Conservation (phyloP, 2,329 filamentous ascomycete species). For the Cercospora sp. region DNA sequence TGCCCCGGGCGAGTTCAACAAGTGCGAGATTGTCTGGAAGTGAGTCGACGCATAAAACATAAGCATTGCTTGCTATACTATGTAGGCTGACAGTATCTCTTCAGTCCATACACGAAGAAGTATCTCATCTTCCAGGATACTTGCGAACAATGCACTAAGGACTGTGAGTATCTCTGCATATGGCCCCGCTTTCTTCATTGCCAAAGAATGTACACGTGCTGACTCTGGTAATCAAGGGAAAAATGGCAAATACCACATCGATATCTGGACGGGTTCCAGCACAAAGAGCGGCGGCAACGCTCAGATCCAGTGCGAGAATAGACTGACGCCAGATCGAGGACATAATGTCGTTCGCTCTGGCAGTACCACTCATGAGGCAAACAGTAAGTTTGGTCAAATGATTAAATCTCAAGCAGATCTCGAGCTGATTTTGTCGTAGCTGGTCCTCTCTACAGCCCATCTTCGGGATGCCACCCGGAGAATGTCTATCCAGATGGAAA, state of each 20-base stretch:
- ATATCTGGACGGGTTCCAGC: neutral
- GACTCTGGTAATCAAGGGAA: neutral
- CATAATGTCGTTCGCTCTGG: neutral
- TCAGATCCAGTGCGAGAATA: neutral
- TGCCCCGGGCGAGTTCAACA: constrained; percentile 43
- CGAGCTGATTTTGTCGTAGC: neutral
- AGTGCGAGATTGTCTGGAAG: constrained; percentile 50
- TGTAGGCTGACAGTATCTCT: neutral
- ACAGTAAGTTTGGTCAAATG: neutral
- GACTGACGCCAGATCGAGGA: neutral
- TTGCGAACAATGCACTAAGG: neutral
- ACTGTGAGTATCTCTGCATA: neutral
- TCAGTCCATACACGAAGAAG: neutral
- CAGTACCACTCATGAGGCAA: neutral
- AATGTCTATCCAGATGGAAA: neutral
- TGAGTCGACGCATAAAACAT: neutral
- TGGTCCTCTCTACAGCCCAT: neutral
- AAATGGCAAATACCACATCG: neutral
- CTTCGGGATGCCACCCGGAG: neutral
- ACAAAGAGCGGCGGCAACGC: neutral
- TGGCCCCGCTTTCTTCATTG: neutral
- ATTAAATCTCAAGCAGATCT: neutral
- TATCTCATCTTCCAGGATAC: constrained; percentile 2
- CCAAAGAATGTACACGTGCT: neutral
- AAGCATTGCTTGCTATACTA: neutral